Evolutionary conservation across 208 protist species (phyloP), one percentile per base, ranked within the genome.

Genomic region (Leishmania turanica): DNA sequence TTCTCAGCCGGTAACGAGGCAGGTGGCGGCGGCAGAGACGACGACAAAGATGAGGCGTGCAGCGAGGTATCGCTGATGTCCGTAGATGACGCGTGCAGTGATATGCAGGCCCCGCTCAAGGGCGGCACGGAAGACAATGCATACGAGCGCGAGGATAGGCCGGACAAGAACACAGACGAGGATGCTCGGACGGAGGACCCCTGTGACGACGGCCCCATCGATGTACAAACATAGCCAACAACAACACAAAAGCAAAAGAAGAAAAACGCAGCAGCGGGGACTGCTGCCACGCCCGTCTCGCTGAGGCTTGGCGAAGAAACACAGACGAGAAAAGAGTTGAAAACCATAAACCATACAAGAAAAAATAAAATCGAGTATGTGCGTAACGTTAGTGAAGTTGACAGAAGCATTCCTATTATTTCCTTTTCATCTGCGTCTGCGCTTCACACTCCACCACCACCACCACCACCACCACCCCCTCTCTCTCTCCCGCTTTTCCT

Each of bases 41-140:
- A 13, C 3, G 76, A 47, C 37, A 49, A 85, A 15, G 71, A 78
- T 6, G 82, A 85, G 34, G 49, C 76, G 45, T 75, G 60, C 62
- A 85, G 77, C 77, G 82, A 80, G 31, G 82, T 62, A 40, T 81
- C 82, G 27, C 71, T 85, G 21, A 51, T 81, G 42, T 85, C 82
- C 8, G 69, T 85, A 53, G 82, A 80, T 34, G 77, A 81, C 77
- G 78, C 69, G 27, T 78, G 82, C 45, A 80, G 72, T 40, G 77
- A 81, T 17, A 62, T 78, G 76, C 77, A 71, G 64, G 74, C 72
- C 37, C 77, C 72, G 34, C 51, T 53, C 51, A 71, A 31, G 45
- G 13, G n/a, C 19, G 34, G 49, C 24, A 54, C 17, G 27, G 77
- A 72, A 3, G 47, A 9, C 70, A 51, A 54, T 21, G 40, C 70